phyloP scores from a whole-genome alignment of 2,329 filamentous ascomycete species.

The Colletotrichum cuscutae region DNA sequence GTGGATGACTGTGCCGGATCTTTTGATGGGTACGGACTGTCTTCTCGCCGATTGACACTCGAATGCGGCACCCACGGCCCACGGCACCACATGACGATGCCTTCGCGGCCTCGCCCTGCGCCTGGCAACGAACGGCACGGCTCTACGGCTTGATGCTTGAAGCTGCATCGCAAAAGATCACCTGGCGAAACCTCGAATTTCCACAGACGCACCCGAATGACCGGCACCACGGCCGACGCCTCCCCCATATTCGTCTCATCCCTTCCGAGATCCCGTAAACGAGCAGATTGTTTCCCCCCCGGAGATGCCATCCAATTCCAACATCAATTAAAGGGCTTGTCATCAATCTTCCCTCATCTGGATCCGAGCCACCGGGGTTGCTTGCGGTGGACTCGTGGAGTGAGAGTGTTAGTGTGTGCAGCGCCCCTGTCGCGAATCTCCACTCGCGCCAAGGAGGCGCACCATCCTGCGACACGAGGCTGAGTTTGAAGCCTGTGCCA shows the following conservation, averaged over 20 bases:
- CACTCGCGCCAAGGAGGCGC: conserved; percentile 23
- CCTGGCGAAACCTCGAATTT: conserved; percentile 11
- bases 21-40: neutral
- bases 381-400: neutral
- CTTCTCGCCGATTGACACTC: neutral
- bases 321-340: conserved; percentile 13
- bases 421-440: neutral
- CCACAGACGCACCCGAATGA: neutral
- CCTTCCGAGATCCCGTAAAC: neutral
- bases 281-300: neutral
- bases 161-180: conserved; percentile 8
- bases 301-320: neutral
- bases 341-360: neutral
- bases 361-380: conserved; percentile 3
- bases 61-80: neutral
- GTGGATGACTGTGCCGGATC: neutral
- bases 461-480: conserved; percentile 31
- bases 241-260: conserved; percentile 12
- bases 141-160: conserved; percentile 11
- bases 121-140: neutral
- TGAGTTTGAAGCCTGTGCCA: conserved; percentile 36
- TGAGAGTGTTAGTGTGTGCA: neutral
- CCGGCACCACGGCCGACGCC: conserved; percentile 20
- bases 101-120: neutral
- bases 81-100: neutral